Evolutionary conservation across 257 asterid genomes (phyloP), one percentile per base, ranked within the genome.

Genomic region (Ilex aquifolium): DNA sequence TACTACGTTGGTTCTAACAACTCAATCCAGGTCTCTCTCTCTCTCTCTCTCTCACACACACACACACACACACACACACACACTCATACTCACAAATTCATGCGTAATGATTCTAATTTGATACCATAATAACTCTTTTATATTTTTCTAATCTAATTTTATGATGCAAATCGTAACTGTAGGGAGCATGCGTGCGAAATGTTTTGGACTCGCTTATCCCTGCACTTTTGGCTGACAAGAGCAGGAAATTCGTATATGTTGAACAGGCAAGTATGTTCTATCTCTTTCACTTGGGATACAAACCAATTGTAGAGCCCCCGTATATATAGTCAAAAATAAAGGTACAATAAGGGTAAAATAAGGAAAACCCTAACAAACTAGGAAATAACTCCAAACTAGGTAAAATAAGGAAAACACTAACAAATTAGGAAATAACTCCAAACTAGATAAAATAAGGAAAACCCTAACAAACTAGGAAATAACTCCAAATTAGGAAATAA

Each of bases 161-260:
- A 12, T 49, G 6, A 49, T 49, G 1, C 2, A 21, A 21, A 11
- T 12, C 10, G 14, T 49, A 12, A 49, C 4, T 11, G 29, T 79
- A 86, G 95, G 95, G 91, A 32, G 95, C 91, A 1, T 87, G 95
- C 58, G 95, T 87, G 39, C 89, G 84, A 82, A 87, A 87, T 70
- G 86, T 87, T 5, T 68, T 87, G 85, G 95, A 87, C 71, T 87
- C 95, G 5, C 80, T 87, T 7, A 78, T 84, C 70, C 66, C 83
- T 2, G 91, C 91, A 49, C 69, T 87, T 21, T 71, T 82, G 32
- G 91, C 76, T 65, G 95, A 87, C 76, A 67, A 68, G 63, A 87
- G 75, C 72, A 79, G 96, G 57, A 81, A 65, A 78, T 88, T 88
- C 79, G 81, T 88, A 54, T 88, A 85, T 74, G 96, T 88, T 48